These are phyloP conservation scores for Fusarium chlamydosporum DNA, from an alignment of 2,329 filamentous ascomycete species.

Conservation along the genomic window DNA sequence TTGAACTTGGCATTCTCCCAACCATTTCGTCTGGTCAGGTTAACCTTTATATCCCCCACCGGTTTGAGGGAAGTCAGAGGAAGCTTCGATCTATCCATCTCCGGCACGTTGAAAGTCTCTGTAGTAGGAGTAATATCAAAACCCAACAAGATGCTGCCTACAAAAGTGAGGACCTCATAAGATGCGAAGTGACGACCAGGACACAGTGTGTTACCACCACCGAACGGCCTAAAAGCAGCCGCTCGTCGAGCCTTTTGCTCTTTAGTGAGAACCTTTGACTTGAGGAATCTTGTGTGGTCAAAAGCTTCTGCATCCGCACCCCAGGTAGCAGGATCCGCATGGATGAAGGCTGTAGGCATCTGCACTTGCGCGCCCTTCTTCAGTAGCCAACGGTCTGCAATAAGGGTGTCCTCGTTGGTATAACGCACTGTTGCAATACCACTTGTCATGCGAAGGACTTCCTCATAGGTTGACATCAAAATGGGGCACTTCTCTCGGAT, in stretches of 20 bases:
- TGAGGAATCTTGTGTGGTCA: slow-evolving; percentile 39
- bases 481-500: slow-evolving; percentile 34
- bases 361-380: slow-evolving; percentile 45
- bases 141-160: slow-evolving; percentile 28
- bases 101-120: slow-evolving; percentile 17
- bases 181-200: slow-evolving; percentile 40
- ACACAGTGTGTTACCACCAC: slow-evolving; percentile 40
- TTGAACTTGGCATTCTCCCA: slow-evolving; percentile 9
- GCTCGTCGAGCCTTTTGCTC: slow-evolving; percentile 30
- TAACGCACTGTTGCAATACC: slow-evolving; percentile 43
- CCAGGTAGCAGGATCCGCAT: slow-evolving; percentile 38
- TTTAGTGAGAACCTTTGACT: slow-evolving; percentile 25
- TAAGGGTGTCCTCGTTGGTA: slow-evolving; percentile 37
- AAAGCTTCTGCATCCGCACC: slow-evolving; percentile 35
- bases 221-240: slow-evolving; percentile 42
- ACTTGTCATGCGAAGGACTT: slow-evolving; percentile 40
- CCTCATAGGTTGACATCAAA: slow-evolving; percentile 41
- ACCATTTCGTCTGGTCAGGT: slow-evolving; percentile 10
- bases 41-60: slow-evolving; percentile 15
- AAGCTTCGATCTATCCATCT: slow-evolving; percentile 40
- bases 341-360: slow-evolving; percentile 45
- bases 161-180: slow-evolving; percentile 39
- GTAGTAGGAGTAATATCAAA: slow-evolving; percentile 35
- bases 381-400: slow-evolving; percentile 35
- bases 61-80: slow-evolving; percentile 41